These are phyloP conservation scores for Lactarius hengduanensis DNA, from an alignment of 768 basidiomycete genomes.

Conservation along the genomic window DNA sequence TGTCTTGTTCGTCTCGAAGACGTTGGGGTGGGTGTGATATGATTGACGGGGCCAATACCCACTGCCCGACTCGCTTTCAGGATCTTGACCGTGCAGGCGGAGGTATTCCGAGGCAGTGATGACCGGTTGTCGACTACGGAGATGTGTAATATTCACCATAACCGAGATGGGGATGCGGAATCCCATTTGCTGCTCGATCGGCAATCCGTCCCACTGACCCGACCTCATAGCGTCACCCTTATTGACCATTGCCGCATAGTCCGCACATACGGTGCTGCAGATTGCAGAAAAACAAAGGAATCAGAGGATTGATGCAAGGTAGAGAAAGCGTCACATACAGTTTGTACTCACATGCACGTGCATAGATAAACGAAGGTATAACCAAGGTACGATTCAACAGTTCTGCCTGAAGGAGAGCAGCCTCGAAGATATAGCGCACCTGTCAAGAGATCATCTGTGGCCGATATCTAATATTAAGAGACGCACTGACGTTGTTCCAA, in stretches of 20 bases:
- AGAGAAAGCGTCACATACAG: conserved; percentile 32
- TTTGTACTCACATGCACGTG: conserved; percentile 45
- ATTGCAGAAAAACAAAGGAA: background rate
- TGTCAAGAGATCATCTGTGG: conserved; percentile 26
- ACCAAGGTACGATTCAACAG: conserved; percentile 45
- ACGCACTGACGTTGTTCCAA: conserved; percentile 46
- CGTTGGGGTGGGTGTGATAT: conserved; percentile 37
- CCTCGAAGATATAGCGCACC: conserved; percentile 51
- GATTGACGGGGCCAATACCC: conserved; percentile 40
- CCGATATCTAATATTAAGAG: background rate
- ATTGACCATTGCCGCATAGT: conserved; percentile 45
- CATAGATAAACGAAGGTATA: conserved; percentile 47
- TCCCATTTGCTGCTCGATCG: conserved; percentile 39
- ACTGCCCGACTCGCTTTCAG: conserved; percentile 38
- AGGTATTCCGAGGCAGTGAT: conserved; percentile 45
- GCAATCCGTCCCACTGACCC: conserved; percentile 43
- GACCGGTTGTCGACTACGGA: conserved; percentile 40
- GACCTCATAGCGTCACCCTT: conserved; percentile 43
- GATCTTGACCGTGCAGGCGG: conserved; percentile 40
- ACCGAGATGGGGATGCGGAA: conserved; percentile 39
- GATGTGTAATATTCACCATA: conserved; percentile 45
- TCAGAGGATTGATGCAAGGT: conserved; percentile 7
- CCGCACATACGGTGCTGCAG: conserved; percentile 38
- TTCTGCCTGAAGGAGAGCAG: conserved; percentile 43
- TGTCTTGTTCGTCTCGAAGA: conserved; percentile 29